Conservation (phyloP, 2,329 filamentous ascomycete genomes). For the Harringtonia lauricola region DNA sequence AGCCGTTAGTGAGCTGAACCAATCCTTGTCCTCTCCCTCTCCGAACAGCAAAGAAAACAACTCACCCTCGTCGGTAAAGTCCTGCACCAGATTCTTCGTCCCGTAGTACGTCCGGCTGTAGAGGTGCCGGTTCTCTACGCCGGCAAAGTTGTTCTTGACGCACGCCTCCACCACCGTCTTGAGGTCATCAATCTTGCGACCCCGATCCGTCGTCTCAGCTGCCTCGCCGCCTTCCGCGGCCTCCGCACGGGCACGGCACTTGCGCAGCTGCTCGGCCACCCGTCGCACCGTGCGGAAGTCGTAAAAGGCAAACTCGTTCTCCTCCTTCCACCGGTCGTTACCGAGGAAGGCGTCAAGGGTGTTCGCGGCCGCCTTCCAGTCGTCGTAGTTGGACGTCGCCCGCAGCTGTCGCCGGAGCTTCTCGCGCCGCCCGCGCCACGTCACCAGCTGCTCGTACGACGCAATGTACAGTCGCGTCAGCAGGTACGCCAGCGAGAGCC, state of each 20-base stretch:
- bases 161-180: slow-evolving; percentile 73
- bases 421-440: slow-evolving; percentile 76
- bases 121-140: slow-evolving; percentile 84
- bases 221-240: slow-evolving; percentile 11
- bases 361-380: slow-evolving; percentile 74
- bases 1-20: not conserved
- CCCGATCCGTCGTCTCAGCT: slow-evolving; percentile 13
- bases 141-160: slow-evolving; percentile 95
- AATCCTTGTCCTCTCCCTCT: too few species aligned
- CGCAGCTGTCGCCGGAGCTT: slow-evolving; percentile 60
- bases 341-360: slow-evolving; percentile 72
- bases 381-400: slow-evolving; percentile 60
- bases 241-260: slow-evolving; percentile 50
- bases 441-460: slow-evolving; percentile 81
- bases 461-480: slow-evolving; percentile 82
- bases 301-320: slow-evolving; percentile 74
- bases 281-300: slow-evolving; percentile 73
- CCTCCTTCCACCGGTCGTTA: slow-evolving; percentile 69
- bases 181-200: slow-evolving; percentile 45
- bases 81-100: slow-evolving; percentile 89
- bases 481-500: slow-evolving; percentile 64
- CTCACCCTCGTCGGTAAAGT: slow-evolving; percentile 72
- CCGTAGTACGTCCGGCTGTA: slow-evolving; percentile 97
- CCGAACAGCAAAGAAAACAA: not conserved
- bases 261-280: slow-evolving; percentile 65